These are phyloP conservation scores for Quercus bicolor DNA, from an alignment of 306 rosid genomes.

Conservation along the genomic window DNA sequence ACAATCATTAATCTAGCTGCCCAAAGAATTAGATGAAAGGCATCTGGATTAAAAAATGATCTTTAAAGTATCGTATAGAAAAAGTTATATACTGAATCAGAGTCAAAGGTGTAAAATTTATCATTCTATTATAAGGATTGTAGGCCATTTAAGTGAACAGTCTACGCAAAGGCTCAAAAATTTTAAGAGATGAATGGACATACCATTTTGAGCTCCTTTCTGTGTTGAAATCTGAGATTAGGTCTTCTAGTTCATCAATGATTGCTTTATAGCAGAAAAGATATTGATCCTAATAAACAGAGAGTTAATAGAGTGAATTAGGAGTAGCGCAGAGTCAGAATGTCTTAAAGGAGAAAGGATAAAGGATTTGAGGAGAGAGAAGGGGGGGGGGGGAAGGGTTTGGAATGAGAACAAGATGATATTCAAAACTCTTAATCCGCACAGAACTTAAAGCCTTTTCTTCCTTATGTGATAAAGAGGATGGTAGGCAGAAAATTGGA, in stretches of 20 bases:
- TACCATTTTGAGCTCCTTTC: constrained; percentile 35
- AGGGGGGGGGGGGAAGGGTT: no score
- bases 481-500: not conserved
- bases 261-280: constrained; percentile 56
- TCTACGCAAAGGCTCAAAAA: constrained; percentile 8
- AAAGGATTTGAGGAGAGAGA: not conserved
- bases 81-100: not conserved
- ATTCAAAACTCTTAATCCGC: not conserved
- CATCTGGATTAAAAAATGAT: not conserved
- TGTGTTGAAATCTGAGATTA: constrained; percentile 40
- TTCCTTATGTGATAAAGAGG: not conserved
- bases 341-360: not conserved
- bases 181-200: not conserved
- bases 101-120: not conserved
- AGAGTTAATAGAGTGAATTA: constrained; percentile 9
- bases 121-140: not conserved
- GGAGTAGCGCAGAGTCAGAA: not conserved
- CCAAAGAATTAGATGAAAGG: not conserved
- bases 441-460: not conserved
- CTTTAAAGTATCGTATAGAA: not conserved
- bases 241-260: constrained; percentile 70
- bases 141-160: not conserved
- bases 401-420: not conserved
- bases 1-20: not conserved
- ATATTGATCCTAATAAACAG: constrained; percentile 55